Percentiles rank a stretch among this genome's conserved stretches.
phyloP scores from a whole-genome alignment of 192 early-diverging fungal species.

The Backusella westeae region DNA sequence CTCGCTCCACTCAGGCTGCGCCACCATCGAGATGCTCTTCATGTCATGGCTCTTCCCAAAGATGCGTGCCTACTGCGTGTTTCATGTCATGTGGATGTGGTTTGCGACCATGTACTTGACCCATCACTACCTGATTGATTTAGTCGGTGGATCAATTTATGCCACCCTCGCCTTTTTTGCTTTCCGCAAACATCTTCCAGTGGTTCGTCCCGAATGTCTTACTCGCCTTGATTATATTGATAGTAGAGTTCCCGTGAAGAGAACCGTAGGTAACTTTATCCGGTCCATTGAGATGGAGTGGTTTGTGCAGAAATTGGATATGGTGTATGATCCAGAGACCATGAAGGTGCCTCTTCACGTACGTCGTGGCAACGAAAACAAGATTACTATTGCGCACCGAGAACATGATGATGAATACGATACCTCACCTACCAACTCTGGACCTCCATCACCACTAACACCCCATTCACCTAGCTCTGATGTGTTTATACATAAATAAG shows the following conservation, averaged over 20 bases:
- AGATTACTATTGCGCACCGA: neutral
- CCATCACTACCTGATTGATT: constrained; percentile 73
- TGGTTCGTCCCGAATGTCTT: constrained; percentile 21
- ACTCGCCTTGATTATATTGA: constrained; percentile 39
- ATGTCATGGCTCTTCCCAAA: constrained; percentile 46
- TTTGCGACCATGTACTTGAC: constrained; percentile 77
- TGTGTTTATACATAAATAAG: neutral
- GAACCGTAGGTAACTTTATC: constrained; percentile 7
- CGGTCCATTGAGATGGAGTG: constrained; percentile 16
- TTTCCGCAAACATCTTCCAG: constrained; percentile 45
- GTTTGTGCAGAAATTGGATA: neutral
- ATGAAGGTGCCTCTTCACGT: neutral
- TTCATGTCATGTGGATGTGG: constrained; percentile 74
- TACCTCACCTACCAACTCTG: constrained; percentile 13
- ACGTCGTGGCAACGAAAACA: neutral
- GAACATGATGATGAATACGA: neutral
- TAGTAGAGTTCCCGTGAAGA: constrained; percentile 4
- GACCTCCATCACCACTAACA: constrained; percentile 16
- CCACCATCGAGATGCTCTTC: constrained; percentile 63
- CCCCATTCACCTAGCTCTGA: constrained; percentile 12
- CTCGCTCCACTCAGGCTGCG: constrained; percentile 71
- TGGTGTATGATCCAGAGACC: neutral
- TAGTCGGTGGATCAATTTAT: constrained; percentile 66
- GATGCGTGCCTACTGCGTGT: constrained; percentile 39
- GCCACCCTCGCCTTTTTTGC: constrained; percentile 56